A percentile compares a stretch with the other conserved stretches of the same genome.
Evolutionary conservation across 768 basidiomycete genomes (phyloP).

Genomic region (Boletus fagicola): DNA sequence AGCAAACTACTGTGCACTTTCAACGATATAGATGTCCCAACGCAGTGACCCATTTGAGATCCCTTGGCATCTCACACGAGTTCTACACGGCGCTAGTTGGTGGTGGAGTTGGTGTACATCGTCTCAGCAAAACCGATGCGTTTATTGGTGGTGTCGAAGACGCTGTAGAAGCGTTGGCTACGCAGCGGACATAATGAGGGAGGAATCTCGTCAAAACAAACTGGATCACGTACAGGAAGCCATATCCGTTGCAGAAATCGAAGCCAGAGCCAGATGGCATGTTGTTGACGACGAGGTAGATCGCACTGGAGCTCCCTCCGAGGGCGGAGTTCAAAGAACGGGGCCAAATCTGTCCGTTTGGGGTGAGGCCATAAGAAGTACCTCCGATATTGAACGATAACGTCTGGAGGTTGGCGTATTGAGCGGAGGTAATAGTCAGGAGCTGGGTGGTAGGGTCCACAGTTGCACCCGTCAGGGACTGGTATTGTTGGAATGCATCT

Average conservation of each 20-base stretch:
- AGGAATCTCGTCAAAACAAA: background rate
- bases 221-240: slow-evolving; percentile 5
- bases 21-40: background rate
- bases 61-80: background rate
- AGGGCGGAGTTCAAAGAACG: slow-evolving; percentile 28
- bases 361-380: slow-evolving; percentile 10
- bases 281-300: slow-evolving; percentile 29
- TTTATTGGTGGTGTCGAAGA: slow-evolving; percentile 40
- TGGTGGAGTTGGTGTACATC: slow-evolving; percentile 8
- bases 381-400: slow-evolving; percentile 28
- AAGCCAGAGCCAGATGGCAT: slow-evolving; percentile 13
- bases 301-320: slow-evolving; percentile 22
- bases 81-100: background rate
- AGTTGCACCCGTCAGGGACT: slow-evolving; percentile 24
- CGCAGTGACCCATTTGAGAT: background rate
- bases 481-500: slow-evolving; percentile 28
- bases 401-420: slow-evolving; percentile 24
- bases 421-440: slow-evolving; percentile 22
- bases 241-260: slow-evolving; percentile 22
- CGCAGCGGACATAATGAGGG: background rate
- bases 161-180: slow-evolving; percentile 42
- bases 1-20: too few species aligned
- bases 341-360: slow-evolving; percentile 36
- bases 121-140: slow-evolving; percentile 43
- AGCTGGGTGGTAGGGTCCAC: slow-evolving; percentile 26